A percentile compares a stretch with the other conserved stretches of the same genome.
phyloP scores from a whole-genome alignment of 2,329 filamentous ascomycete genomes.

The Ascocoryne sarcoides region DNA sequence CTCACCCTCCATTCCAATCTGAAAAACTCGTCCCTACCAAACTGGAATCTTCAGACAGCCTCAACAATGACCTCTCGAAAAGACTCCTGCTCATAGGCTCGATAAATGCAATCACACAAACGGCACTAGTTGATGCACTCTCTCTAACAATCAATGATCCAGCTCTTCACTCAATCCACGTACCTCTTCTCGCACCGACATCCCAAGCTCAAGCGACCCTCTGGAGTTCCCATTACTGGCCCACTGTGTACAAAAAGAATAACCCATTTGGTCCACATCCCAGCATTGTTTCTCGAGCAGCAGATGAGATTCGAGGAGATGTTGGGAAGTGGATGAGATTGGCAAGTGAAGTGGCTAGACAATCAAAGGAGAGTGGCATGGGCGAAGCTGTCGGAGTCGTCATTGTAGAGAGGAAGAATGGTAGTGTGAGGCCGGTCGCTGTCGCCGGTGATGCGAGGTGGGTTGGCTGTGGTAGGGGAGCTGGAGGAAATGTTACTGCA shows the following conservation, averaged over 20 bases:
- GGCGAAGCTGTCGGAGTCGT: slow-evolving; percentile 68
- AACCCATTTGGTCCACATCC: slow-evolving; percentile 82
- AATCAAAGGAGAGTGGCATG: slow-evolving; percentile 47
- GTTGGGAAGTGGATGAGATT: slow-evolving; percentile 59
- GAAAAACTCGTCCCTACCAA: neutral
- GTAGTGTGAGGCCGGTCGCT: slow-evolving; percentile 44
- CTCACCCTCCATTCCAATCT: too few relatives aligned
- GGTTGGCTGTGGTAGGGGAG: slow-evolving; percentile 40
- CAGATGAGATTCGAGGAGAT: slow-evolving; percentile 57
- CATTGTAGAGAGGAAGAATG: slow-evolving; percentile 49
- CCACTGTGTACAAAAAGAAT: slow-evolving; percentile 76
- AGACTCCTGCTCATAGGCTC: slow-evolving; percentile 43
- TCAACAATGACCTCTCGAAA: too few relatives aligned
- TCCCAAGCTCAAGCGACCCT: slow-evolving; percentile 64
- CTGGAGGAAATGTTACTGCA: slow-evolving; percentile 63
- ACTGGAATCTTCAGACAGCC: slow-evolving; percentile 38
- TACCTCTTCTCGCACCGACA: slow-evolving; percentile 66
- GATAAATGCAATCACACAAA: slow-evolving; percentile 40
- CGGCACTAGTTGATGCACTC: slow-evolving; percentile 42
- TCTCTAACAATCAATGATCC: slow-evolving; percentile 42
- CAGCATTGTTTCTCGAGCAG: slow-evolving; percentile 60
- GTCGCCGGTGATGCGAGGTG: slow-evolving; percentile 71
- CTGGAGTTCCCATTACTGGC: slow-evolving; percentile 75
- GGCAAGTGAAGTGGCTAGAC: slow-evolving; percentile 53
- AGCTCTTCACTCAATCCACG: slow-evolving; percentile 39